These are phyloP conservation scores for Myotisia sp. DNA, from an alignment of 2,329 filamentous ascomycete species.

Conservation along the genomic window DNA sequence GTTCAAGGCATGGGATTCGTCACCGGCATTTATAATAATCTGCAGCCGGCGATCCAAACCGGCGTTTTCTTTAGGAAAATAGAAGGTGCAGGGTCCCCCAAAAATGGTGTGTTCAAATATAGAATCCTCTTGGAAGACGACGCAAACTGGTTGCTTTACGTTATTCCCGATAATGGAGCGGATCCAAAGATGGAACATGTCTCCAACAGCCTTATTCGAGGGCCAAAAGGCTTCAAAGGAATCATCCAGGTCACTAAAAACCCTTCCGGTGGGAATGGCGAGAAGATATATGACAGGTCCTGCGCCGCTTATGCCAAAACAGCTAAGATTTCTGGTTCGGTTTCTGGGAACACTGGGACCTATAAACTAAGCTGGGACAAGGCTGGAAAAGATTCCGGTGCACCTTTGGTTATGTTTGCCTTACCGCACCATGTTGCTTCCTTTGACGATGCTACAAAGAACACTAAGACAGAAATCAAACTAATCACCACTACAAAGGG, in stretches of 20 bases:
- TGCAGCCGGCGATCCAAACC: constrained; percentile 59
- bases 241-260: constrained; percentile 73
- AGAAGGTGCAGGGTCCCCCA: constrained; percentile 38
- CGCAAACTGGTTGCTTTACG: constrained; percentile 68
- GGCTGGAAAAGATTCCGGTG: constrained; percentile 44
- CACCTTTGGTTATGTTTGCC: constrained; percentile 63
- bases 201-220: constrained; percentile 51
- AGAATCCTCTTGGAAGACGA: constrained; percentile 57
- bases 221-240: constrained; percentile 56
- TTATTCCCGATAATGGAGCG: constrained; percentile 43
- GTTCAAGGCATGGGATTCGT: constrained; percentile 84
- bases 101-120: constrained; percentile 60
- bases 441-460: constrained; percentile 46
- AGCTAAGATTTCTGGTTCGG: constrained; percentile 49
- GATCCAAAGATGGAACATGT: constrained; percentile 54
- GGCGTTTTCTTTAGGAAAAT: constrained; percentile 60
- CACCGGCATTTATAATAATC: constrained; percentile 58
- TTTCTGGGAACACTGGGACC: constrained; percentile 45
- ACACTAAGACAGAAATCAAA: constrained; percentile 39
- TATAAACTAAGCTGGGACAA: constrained; percentile 67
- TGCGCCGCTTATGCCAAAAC: constrained; percentile 59
- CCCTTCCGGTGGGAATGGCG: constrained; percentile 42
- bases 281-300: constrained; percentile 58
- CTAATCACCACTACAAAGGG: constrained; percentile 80
- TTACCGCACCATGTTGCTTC: constrained; percentile 73